Evolutionary conservation across 371 early-diverging fungal species (phyloP), one percentile per base, ranked within the genome.

Genomic region (Syncephalastrum racemosum): DNA sequence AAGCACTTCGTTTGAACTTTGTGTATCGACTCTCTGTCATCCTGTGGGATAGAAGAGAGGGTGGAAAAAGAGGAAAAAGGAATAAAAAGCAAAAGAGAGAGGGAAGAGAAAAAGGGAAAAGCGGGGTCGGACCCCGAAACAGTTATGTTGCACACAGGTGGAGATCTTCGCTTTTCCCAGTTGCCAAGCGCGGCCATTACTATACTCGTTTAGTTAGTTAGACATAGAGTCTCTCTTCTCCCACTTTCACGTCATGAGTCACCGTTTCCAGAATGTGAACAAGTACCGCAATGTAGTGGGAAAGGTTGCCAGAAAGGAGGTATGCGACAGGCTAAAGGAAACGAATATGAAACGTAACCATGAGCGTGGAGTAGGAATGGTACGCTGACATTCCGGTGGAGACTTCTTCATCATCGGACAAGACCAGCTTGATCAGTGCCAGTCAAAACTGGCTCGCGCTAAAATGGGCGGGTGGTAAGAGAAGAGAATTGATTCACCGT

Each of bases 281-380:
- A 86, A 83, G 66, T 90, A 84, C 67, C 69, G 90, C 49, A 86
- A 88, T 60, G 77, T 81, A 3, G 74, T 79, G 19, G 83, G 84
- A 23, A 71, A 75, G 16, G 67, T 75, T n/a, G 75, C 78, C 19
- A 81, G 80, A 41, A 83, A 81, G 50, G 87, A 88, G 70, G 80
- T 78, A 58, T 23, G 31, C 15, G 5, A 23, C 13, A 31, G n/a
- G n/a, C n/a, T 10, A 4, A 10, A 4, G 2, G 46, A 2, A 25
- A 41, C 6, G 4, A 41, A 15, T n/a, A 46, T 14, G 25, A 19
- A 7, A 27, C 19, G 41, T 0, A 47, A 23, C 2, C 14, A 2
- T 22, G 16, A 5, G 18, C 22, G 10, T 46, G 36, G 20, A 8
- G 5, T 42, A 81, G 82, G 67, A 70, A 50, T 85, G 84, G 69